phyloP scores from a whole-genome alignment of 768 basidiomycete genomes.

The Hericium coralloides region DNA sequence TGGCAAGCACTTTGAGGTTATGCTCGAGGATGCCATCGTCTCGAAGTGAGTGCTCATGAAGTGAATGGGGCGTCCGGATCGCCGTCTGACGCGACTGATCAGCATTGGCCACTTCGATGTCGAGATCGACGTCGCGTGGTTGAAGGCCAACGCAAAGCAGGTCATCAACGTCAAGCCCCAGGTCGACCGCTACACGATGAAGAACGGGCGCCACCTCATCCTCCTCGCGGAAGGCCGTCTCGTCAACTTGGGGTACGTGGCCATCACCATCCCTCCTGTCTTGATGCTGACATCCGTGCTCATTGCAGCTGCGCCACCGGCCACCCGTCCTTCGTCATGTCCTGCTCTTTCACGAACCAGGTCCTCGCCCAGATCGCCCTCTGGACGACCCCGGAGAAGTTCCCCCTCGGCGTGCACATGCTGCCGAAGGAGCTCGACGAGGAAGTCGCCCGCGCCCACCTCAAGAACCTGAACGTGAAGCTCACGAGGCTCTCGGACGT shows the following conservation, averaged over 20 bases:
- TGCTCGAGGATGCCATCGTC: constrained; percentile 99
- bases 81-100: constrained; percentile 6
- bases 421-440: constrained; percentile 98
- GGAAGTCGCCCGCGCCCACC: constrained; percentile 96
- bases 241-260: constrained; percentile 86
- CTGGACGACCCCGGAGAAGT: constrained; percentile 88
- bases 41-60: constrained; percentile 61
- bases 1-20: constrained; percentile 80
- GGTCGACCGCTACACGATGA: constrained; percentile 95
- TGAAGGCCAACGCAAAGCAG: constrained; percentile 84
- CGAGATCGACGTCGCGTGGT: constrained; percentile 96
- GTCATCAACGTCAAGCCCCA: constrained; percentile 95
- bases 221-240: constrained; percentile 98
- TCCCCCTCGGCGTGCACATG: constrained; percentile 97
- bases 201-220: constrained; percentile 88
- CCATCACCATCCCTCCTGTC: background rate
- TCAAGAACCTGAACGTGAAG: constrained; percentile 88
- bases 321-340: constrained; percentile 99
- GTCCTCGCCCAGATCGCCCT: constrained; percentile 96
- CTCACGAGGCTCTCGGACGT: constrained; percentile 63
- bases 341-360: constrained; percentile 99
- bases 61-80: background rate
- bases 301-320: constrained; percentile 83
- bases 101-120: constrained; percentile 85
- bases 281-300: constrained; percentile 3